These are phyloP conservation scores for Metarhizium guizhouense DNA, from an alignment of 2,329 filamentous ascomycete genomes.

Conservation along the genomic window DNA sequence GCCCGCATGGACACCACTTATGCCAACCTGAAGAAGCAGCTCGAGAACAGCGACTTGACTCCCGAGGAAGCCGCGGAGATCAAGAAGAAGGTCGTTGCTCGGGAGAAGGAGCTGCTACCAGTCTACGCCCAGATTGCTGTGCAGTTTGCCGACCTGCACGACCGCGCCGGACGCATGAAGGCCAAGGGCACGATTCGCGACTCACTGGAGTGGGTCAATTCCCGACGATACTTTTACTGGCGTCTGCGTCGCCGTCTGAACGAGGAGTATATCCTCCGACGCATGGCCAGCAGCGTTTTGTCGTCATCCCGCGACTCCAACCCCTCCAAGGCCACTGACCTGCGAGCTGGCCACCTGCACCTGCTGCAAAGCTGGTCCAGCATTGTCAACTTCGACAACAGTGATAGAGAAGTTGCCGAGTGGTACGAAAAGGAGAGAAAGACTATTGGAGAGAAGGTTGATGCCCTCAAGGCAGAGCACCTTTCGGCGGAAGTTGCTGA, in stretches of 20 bases:
- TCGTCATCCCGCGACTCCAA: conserved; percentile 20
- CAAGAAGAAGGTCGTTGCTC: conserved; percentile 74
- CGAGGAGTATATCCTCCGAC: conserved; percentile 94
- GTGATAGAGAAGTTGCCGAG: conserved; percentile 75
- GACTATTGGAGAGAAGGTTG: conserved; percentile 73
- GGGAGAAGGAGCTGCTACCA: conserved; percentile 82
- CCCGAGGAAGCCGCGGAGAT: conserved; percentile 68
- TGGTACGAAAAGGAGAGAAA: conserved; percentile 98
- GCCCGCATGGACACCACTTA: conserved; percentile 82
- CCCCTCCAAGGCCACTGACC: conserved; percentile 35
- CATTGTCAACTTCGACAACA: conserved; percentile 64
- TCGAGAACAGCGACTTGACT: conserved; percentile 51
- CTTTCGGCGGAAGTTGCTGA: conserved; percentile 38
- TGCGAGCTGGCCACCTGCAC: conserved; percentile 59
- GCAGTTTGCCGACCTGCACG: conserved; percentile 95
- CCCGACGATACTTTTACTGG: conserved; percentile 99
- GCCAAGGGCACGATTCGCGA: conserved; percentile 92
- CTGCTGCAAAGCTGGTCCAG: conserved; percentile 77
- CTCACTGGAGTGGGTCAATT: conserved; percentile 74
- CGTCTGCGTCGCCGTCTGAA: conserved; percentile 92
- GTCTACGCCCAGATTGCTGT: conserved; percentile 93
- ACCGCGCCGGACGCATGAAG: conserved; percentile 94
- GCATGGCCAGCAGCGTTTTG: conserved; percentile 51
- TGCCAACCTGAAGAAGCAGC: conserved; percentile 71
- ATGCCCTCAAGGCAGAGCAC: conserved; percentile 69